Percentiles rank a stretch among this genome's conserved stretches.
Conservation (phyloP, 768 basidiomycete genomes). For the Suillus alpinus region DNA sequence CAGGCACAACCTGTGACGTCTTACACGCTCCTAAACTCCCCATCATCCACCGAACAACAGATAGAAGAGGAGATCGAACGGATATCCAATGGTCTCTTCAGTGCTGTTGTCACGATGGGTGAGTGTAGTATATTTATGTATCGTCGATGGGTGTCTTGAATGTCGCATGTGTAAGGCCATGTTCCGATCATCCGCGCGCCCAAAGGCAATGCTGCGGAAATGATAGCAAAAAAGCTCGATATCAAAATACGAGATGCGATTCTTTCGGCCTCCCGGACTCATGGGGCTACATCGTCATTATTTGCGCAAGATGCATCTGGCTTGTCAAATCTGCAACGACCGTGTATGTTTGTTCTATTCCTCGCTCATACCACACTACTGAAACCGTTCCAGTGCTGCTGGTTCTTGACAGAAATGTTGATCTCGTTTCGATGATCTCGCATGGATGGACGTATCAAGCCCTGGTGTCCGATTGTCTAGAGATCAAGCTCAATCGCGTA, state of each 20-base stretch:
- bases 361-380: conserved; percentile 4
- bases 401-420: conserved; percentile 91
- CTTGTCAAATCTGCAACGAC: conserved; percentile 82
- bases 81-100: conserved; percentile 86
- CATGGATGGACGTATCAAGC: conserved; percentile 99
- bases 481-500: conserved; percentile 95
- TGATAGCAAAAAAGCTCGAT: conserved; percentile 97
- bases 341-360: conserved; percentile 49
- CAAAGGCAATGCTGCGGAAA: conserved; percentile 95
- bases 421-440: conserved; percentile 87
- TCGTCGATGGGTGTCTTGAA: not conserved
- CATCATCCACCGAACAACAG: conserved; percentile 82
- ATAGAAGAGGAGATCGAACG: conserved; percentile 94
- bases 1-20: conserved; percentile 49
- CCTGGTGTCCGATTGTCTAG: conserved; percentile 93
- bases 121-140: conserved; percentile 18
- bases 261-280: conserved; percentile 64
- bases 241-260: conserved; percentile 86
- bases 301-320: conserved; percentile 82
- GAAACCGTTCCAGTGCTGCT: conserved; percentile 66
- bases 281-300: conserved; percentile 52
- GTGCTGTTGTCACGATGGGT: conserved; percentile 88
- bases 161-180: conserved; percentile 52
- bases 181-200: conserved; percentile 95
- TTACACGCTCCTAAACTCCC: conserved; percentile 88